Base-by-base conservation (phyloP, 1,139 yeast genomes). In the Hanseniaspora gamundiae region DNA sequence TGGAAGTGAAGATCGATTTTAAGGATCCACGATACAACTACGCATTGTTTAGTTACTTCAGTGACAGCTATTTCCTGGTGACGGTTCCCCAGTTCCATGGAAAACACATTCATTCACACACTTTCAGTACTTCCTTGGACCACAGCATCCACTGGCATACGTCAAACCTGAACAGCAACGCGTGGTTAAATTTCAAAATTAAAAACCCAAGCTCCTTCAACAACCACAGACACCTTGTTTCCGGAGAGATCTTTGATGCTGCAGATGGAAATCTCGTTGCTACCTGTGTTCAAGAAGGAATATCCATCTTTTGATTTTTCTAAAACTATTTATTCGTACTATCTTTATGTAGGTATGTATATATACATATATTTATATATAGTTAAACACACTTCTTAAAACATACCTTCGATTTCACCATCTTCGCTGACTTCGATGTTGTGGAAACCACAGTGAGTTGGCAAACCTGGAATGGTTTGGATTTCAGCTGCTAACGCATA, bases 401-500 rank as follows among this genome's bases (percentile, higher is more conserved):
- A 88, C 68, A 91, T 75, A 44, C 98, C 98, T 55, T 86, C 94
- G 56, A 91, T 88, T 59, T 88, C 94, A 48, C 96, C 97, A 48
- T 86, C 81, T 44, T 81, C 88, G 60, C 83, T 81, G 50, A 91
- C 94, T 65, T 91, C 97, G 47, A 91, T 94, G 62, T 88, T 84
- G 94, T 88, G 86, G 70, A 85, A 91, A 38, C 97, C 97, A 66
- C 94, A 81, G 60, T 85, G 91, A 22, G 97, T 91, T 48, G 97
- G 95, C 61, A 91, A 74, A 49, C 98, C 98, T 26, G 98, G 98
- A 55, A 91, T 88, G 44, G 98, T 91, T 76, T 83, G 93, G 59
- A 91, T 88, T 66, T 88, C 95, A 41, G 95, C 97, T 13, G 97
- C 97, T 57, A 91, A 74, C 6, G 97, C 97, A 60, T 88, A 88